phyloP scores from a whole-genome alignment of 495 filamentous ascomycete genomes.

The Trichocladium uniseriatum region DNA sequence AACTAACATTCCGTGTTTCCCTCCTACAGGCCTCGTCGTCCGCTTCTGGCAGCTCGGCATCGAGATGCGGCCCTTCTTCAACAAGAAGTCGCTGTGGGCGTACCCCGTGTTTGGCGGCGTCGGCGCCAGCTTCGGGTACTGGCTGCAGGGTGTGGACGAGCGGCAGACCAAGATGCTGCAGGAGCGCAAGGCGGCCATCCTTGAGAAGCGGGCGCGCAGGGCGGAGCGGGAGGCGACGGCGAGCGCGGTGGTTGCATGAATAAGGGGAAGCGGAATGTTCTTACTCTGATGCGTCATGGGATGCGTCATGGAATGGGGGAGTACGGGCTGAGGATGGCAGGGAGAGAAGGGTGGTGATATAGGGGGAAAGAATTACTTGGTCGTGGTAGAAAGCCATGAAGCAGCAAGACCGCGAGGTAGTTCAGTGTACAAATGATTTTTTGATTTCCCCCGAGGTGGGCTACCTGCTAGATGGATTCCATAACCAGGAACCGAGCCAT shows the following conservation, averaged over 20 bases:
- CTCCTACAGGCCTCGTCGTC: constrained; percentile 63
- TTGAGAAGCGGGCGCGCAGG: constrained; percentile 80
- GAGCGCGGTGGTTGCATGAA: neutral
- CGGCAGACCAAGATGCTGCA: constrained; percentile 64
- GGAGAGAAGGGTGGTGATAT: neutral
- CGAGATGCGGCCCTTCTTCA: constrained; percentile 93
- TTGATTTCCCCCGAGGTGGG: neutral
- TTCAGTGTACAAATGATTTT: constrained; percentile 10
- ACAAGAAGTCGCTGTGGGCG: constrained; percentile 66
- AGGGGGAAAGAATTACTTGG: too few species aligned
- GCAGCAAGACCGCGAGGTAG: neutral
- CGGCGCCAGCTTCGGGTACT: constrained; percentile 92
- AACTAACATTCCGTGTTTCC: neutral
- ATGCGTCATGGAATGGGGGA: neutral
- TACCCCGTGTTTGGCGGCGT: constrained; percentile 81
- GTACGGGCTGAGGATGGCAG: neutral
- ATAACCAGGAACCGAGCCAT: neutral
- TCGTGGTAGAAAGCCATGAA: neutral
- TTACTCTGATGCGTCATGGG: too few species aligned
- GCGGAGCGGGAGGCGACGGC: constrained; percentile 43
- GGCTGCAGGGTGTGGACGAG: constrained; percentile 77
- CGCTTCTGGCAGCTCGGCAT: constrained; percentile 95
- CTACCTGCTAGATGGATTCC: neutral
- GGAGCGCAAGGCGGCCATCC: constrained; percentile 62
- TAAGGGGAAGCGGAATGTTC: too few species aligned